Conservation (phyloP, 306 rosid species). For the Gastrolobium bilobum region DNA sequence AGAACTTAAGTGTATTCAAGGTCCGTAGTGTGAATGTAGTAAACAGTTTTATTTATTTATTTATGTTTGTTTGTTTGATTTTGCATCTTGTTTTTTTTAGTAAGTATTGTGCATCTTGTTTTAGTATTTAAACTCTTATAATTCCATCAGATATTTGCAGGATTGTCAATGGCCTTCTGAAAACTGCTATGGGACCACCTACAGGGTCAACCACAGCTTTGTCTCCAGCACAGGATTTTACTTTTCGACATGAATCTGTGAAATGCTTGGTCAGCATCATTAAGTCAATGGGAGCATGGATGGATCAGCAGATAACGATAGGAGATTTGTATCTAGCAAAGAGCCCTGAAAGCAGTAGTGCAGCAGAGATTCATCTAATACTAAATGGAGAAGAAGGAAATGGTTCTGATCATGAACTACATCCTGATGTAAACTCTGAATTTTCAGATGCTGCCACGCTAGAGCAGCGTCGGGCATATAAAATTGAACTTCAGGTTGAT, state of each 20-base stretch:
- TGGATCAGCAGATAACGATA: slow-evolving; percentile 87
- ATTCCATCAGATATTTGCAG: slow-evolving; percentile 92
- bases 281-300: slow-evolving; percentile 98
- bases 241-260: slow-evolving; percentile 96
- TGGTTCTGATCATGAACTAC: slow-evolving; percentile 78
- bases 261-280: slow-evolving; percentile 91
- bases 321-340: slow-evolving; percentile 72
- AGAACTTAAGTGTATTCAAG: slow-evolving; percentile 12
- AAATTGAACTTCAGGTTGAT: slow-evolving; percentile 93
- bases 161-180: slow-evolving; percentile 98
- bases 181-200: slow-evolving; percentile 99
- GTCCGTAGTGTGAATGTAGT: slow-evolving; percentile 26
- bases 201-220: slow-evolving; percentile 88
- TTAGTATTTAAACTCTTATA: slow-evolving; percentile 80
- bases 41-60: slow-evolving; percentile 30
- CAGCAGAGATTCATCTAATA: slow-evolving; percentile 62
- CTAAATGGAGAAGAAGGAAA: slow-evolving; percentile 83
- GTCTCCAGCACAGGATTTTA: slow-evolving; percentile 92
- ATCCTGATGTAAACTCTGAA: slow-evolving; percentile 79
- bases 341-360: slow-evolving; percentile 66
- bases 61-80: slow-evolving; percentile 32
- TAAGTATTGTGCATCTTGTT: slow-evolving; percentile 48
- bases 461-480: slow-evolving; percentile 95
- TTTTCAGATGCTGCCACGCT: slow-evolving; percentile 88
- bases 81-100: slow-evolving; percentile 49